Evolutionary conservation across 495 filamentous ascomycete species (phyloP), one percentile per base, ranked within the genome.

Genomic region (Aspergillus baeticus): DNA sequence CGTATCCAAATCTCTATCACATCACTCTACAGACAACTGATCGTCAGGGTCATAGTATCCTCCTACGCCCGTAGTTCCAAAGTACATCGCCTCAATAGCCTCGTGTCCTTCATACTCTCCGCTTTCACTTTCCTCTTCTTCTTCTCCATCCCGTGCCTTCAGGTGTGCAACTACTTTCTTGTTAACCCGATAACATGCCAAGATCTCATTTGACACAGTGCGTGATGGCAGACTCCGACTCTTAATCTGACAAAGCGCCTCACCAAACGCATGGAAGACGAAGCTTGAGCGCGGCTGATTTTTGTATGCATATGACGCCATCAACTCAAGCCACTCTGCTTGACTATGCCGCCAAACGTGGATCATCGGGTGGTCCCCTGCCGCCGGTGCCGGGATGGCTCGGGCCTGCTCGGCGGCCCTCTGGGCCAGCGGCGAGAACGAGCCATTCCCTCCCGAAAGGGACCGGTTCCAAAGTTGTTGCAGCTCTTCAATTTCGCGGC

Each of bases 211-310:
- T 6, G 60, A 59, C 8, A 75, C 58, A 0, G 46, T 51, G 10
- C 72, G 66, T 0, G 67, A 65, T 6, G 69, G 55, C 35, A 55
- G 43, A 10, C 49, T 62, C 7, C 59, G 60, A 0, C 83, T 78
- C 63, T 92, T 93, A 14, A 92, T 76, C 29, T 77, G 71, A 6
- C 81, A 84, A 0, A 92, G 69, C 54, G 84, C 80, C 14, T 75
- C 75, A 0, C 86, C 87, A 10, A 85, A 85, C 36, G 89, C 83
- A 49, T 81, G 75, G 75, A 88, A 88, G 11, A 79, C 72, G 44
- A 89, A 81, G 10, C 51, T 73, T 1, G 58, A 69, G 0, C 57
- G 54, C 43, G 77, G 72, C 42, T 70, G 75, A 37, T 64, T 56
- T 36, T 71, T 69, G 62, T 88, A 91, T 3, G 77, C 68, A 2